Base-by-base conservation (phyloP, 768 basidiomycete species). In the Daedaleopsis nitida region DNA sequence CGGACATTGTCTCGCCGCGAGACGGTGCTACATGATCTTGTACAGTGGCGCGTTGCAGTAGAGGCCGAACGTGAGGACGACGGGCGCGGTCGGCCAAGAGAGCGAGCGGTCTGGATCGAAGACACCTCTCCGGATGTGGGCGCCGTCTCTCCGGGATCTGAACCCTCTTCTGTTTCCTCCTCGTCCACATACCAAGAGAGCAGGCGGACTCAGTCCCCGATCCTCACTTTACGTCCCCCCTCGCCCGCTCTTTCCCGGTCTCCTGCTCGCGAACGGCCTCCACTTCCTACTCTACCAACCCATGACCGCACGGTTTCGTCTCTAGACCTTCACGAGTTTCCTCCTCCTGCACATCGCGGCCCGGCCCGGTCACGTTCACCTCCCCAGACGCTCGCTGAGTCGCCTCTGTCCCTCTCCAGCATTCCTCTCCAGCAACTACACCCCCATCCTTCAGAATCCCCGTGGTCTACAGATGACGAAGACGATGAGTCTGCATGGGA, bases 401-500 rank as follows among this genome's bases (percentile, higher is more conserved):
- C n/a, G n/a, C n/a, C n/a, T n/a, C n/a, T n/a, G n/a, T n/a, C 68
- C 35, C 71, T 68, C 50, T 67, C 48, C 57, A 66, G 54, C 8
- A 32, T 64, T 50, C 57, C 23, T 56, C 59, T 54, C 16, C 48
- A 64, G 34, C 52, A 59, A 17, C 61, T 57, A 17, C 52, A 58
- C 47, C 54, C 64, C 5, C 71, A 69, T 59, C 77, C 44, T 68
- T 8, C 67, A 52, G 57, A 65, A 57, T 89, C 88, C 0, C 82
- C 88, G 1, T 91, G 86, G 86, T 84, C 87, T 16, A 89, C 87
- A 3, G 89, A 91, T 59, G 90, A 89, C 65, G 39, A 42, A 13
- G 89, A 91, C 59, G 90, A 89, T 65, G 89, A 91, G 59, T 90
- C 86, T 8, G 82, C 81, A 39, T 91, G 88, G 87, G 89, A 91